Evolutionary conservation across 2,329 filamentous ascomycete species (phyloP).

Genomic region (Colletotrichum tanaceti): DNA sequence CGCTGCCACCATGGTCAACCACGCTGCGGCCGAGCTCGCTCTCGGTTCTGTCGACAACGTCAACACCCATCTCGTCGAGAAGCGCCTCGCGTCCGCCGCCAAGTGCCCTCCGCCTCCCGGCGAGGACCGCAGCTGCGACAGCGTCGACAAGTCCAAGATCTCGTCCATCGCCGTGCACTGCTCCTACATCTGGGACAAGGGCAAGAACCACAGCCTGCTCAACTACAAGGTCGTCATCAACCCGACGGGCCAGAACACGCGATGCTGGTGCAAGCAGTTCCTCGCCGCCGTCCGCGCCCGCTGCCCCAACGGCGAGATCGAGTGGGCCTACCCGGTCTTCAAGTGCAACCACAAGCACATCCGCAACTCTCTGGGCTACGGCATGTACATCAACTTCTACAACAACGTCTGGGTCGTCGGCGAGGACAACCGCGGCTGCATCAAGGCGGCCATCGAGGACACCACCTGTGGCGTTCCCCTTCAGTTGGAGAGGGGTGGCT

Average conservation of each 20-base stretch:
- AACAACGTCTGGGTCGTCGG: background rate
- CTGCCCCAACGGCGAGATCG: background rate
- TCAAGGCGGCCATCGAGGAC: conserved; percentile 6
- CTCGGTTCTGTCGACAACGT: too few relatives aligned
- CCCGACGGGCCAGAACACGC: conserved; percentile 17
- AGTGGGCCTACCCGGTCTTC: background rate
- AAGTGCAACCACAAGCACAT: conserved; percentile 5
- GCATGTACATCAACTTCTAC: conserved; percentile 7
- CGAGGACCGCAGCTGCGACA: conserved; percentile 11
- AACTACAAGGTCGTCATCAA: conserved; percentile 25
- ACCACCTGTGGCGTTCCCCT: conserved; percentile 14
- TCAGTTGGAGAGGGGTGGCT: conserved; percentile 1
- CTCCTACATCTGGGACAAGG: conserved; percentile 1
- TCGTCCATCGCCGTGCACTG: conserved; percentile 1
- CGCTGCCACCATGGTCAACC: background rate
- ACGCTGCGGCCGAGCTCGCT: background rate
- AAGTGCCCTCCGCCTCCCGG: background rate
- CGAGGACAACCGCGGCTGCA: conserved; percentile 9
- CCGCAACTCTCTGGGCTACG: background rate
- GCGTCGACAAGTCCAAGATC: background rate
- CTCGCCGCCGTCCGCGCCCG: background rate
- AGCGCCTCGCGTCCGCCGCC: background rate
- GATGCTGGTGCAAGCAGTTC: conserved; percentile 17
- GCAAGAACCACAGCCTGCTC: background rate
- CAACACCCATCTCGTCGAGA: background rate